phyloP scores from a whole-genome alignment of 305 asterid species.

The Solanum hybrid region DNA sequence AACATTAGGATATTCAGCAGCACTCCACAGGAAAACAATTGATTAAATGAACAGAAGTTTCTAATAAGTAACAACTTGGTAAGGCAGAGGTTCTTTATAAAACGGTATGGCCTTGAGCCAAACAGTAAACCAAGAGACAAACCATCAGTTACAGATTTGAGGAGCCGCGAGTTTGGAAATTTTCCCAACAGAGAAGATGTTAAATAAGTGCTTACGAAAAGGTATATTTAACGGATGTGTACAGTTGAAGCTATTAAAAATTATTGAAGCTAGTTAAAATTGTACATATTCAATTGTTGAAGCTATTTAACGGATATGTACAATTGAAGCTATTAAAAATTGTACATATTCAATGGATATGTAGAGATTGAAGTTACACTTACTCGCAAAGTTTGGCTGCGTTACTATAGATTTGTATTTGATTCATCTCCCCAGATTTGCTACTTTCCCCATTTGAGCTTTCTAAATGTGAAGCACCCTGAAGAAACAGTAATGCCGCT shows the following conservation, averaged over 20 bases:
- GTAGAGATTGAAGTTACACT: conserved; percentile 16
- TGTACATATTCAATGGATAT: background rate
- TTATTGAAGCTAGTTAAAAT: background rate
- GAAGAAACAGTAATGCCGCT: conserved; percentile 79
- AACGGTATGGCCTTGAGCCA: background rate
- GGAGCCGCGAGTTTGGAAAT: background rate
- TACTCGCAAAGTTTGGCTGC: conserved; percentile 85
- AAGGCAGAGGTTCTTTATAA: background rate
- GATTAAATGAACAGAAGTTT: background rate
- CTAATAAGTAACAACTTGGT: background rate
- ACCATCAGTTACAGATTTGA: background rate
- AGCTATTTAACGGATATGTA: background rate
- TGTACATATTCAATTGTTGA: background rate
- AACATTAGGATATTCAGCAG: background rate
- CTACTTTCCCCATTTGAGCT: conserved; percentile 36
- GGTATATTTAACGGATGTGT: background rate
- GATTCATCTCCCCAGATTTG: conserved; percentile 51
- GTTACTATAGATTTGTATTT: conserved; percentile 49
- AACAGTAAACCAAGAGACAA: conserved; percentile 2
- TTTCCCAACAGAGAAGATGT: background rate
- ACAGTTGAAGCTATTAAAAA: background rate
- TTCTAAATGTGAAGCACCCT: conserved; percentile 78
- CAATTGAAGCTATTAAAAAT: background rate
- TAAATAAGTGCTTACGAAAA: background rate
- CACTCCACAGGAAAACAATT: background rate